Evolutionary conservation across 352 stramenopile species (phyloP).

Genomic region (Pythium utonaiense): DNA sequence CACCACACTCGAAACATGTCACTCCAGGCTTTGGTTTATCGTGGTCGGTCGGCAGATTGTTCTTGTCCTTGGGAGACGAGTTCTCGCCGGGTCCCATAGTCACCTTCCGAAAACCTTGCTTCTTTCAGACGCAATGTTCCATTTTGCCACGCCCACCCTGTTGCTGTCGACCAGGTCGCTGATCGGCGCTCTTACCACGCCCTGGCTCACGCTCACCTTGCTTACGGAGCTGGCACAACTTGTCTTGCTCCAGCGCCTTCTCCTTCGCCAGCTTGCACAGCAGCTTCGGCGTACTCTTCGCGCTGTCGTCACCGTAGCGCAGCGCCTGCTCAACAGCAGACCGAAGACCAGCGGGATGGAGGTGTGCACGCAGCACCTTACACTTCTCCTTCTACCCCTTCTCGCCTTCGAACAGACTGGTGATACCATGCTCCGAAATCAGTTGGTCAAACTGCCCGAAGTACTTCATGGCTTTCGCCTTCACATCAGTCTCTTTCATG

Average conservation of each 20-base stretch:
- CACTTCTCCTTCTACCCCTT: constrained; percentile 14
- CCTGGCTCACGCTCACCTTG: background rate
- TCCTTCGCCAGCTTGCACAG: constrained; percentile 19
- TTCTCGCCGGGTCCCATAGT: background rate
- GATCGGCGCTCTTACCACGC: background rate
- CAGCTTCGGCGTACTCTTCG: constrained; percentile 1
- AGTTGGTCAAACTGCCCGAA: constrained; percentile 21
- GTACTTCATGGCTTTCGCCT: constrained; percentile 21
- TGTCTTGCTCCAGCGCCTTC: constrained; percentile 25
- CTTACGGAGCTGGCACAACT: constrained; percentile 6
- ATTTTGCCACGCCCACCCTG: background rate
- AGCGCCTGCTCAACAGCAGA: constrained; percentile 10
- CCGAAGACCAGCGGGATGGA: constrained; percentile 10
- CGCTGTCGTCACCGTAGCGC: constrained; percentile 2
- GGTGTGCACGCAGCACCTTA: constrained; percentile 8
- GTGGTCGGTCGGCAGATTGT: background rate
- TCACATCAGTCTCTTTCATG: constrained; percentile 23
- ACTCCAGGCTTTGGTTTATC: background rate
- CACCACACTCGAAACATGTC: background rate
- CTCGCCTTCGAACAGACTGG: constrained; percentile 12
- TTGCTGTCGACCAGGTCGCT: background rate
- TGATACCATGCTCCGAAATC: constrained; percentile 17
- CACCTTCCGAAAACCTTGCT: too few relatives aligned
- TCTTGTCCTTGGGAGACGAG: too few relatives aligned
- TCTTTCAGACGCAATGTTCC: background rate